phyloP scores from a whole-genome alignment of 495 filamentous ascomycete genomes.

The Cryomyces antarcticus region DNA sequence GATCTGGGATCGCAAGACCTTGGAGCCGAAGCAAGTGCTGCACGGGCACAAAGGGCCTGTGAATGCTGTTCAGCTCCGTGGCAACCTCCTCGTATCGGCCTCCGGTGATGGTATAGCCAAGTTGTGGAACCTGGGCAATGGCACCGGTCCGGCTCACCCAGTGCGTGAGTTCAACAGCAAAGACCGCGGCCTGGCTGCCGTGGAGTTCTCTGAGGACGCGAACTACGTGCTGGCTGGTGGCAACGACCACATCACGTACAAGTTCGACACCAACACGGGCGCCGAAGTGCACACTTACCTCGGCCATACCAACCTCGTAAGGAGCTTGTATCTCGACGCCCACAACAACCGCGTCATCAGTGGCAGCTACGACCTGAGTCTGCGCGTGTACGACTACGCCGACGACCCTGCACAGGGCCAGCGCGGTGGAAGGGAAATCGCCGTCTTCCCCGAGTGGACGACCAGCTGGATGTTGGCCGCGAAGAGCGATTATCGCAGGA shows the following conservation, averaged over 20 bases:
- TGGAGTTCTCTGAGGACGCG: slow-evolving; percentile 84
- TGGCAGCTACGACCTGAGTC: slow-evolving; percentile 82
- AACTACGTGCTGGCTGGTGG: slow-evolving; percentile 78
- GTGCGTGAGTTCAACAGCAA: slow-evolving; percentile 76
- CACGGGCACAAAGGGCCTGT: slow-evolving; percentile 76
- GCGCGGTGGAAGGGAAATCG: slow-evolving; percentile 39
- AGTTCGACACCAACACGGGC: slow-evolving; percentile 83
- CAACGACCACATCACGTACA: slow-evolving; percentile 81
- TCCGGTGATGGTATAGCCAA: slow-evolving; percentile 84
- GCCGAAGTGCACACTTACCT: slow-evolving; percentile 55
- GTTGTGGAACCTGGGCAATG: slow-evolving; percentile 80
- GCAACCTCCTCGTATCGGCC: slow-evolving; percentile 76
- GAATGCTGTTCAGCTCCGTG: slow-evolving; percentile 85
- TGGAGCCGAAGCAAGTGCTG: slow-evolving; percentile 49
- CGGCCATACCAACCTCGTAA: slow-evolving; percentile 65
- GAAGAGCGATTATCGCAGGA: slow-evolving; percentile 82
- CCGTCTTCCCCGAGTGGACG: slow-evolving; percentile 75
- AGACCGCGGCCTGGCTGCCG: slow-evolving; percentile 79
- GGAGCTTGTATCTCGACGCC: slow-evolving; percentile 73
- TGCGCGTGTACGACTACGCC: slow-evolving; percentile 77
- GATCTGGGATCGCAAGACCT: slow-evolving; percentile 75
- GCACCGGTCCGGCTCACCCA: slow-evolving; percentile 27
- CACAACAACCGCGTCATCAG: slow-evolving; percentile 65
- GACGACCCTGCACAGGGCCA: not conserved
- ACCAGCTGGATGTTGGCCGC: slow-evolving; percentile 90